Percentiles rank a stretch among this genome's conserved stretches.
Conservation (phyloP, 2,329 filamentous ascomycete genomes). For the Venturia aucupariae region DNA sequence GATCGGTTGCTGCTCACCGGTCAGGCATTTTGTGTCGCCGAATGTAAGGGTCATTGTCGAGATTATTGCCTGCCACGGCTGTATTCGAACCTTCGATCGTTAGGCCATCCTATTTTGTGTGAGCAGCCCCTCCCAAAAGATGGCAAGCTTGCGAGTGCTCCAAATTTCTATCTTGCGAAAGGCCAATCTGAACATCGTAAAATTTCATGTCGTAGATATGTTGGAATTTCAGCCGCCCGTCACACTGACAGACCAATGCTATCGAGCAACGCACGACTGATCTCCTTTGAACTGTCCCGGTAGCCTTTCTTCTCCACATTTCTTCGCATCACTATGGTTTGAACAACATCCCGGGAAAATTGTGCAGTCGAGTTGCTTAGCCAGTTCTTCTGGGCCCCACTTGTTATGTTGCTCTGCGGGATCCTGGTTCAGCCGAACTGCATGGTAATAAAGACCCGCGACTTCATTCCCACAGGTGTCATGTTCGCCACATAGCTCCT, state of each 20-base stretch:
- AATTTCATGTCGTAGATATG: too few relatives aligned
- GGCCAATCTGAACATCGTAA: not conserved
- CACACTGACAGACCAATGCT: not conserved
- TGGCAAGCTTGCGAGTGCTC: not conserved
- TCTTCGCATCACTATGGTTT: conserved; percentile 4
- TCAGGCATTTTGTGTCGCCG: not conserved
- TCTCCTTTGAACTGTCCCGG: conserved; percentile 8
- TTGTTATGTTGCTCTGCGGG: not conserved
- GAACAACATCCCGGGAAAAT: conserved; percentile 10
- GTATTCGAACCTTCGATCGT: not conserved
- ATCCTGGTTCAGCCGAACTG: not conserved
- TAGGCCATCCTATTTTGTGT: not conserved
- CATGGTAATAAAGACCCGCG: not conserved
- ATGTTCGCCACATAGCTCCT: conserved; percentile 1
- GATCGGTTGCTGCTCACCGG: too few relatives aligned
- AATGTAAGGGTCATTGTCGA: not conserved
- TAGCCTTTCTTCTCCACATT: conserved; percentile 3
- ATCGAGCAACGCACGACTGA: not conserved
- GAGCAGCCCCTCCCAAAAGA: too few relatives aligned
- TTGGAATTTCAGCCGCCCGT: too few relatives aligned
- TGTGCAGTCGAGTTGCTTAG: not conserved
- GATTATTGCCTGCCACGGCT: not conserved
- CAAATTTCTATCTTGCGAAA: not conserved
- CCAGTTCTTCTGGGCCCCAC: not conserved
- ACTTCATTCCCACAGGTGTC: not conserved